Percentiles rank a stretch among this genome's conserved stretches.
Evolutionary conservation across 768 basidiomycete species (phyloP).

Genomic region (Rubroboletus pulcherrimus): DNA sequence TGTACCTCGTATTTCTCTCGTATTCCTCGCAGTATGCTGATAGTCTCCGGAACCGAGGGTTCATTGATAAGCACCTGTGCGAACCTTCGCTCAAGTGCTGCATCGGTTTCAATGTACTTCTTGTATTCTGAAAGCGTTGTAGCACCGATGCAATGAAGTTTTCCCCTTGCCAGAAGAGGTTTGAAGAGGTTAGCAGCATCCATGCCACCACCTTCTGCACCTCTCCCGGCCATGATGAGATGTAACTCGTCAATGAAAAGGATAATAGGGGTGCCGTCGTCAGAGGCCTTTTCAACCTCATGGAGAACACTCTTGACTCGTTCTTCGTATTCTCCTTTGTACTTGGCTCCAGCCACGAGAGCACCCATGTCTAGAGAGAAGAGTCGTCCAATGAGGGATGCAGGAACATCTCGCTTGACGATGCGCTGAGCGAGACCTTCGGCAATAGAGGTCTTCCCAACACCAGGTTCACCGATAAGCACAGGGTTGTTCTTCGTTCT

Average conservation of each 20-base stretch:
- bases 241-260: constrained; percentile 96
- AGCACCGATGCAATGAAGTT: constrained; percentile 76
- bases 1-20: constrained; percentile 92
- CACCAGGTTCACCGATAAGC: constrained; percentile 91
- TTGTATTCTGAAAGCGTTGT: constrained; percentile 91
- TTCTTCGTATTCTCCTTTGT: constrained; percentile 97
- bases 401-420: constrained; percentile 88
- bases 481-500: constrained; percentile 98
- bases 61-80: constrained; percentile 94
- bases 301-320: constrained; percentile 88
- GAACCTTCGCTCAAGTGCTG: constrained; percentile 87
- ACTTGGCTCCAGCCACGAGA: constrained; percentile 88
- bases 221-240: constrained; percentile 88
- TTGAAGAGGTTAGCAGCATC: constrained; percentile 92
- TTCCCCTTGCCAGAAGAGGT: constrained; percentile 85
- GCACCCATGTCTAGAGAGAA: constrained; percentile 94
- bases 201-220: constrained; percentile 84
- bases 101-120: constrained; percentile 91
- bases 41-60: constrained; percentile 83
- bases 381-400: constrained; percentile 64
- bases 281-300: constrained; percentile 87
- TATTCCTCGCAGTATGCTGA: constrained; percentile 91
- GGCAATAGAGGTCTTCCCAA: constrained; percentile 93
- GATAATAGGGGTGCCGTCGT: constrained; percentile 76
- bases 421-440: constrained; percentile 97